Base-by-base conservation (phyloP, 1,139 yeast genomes). In the Candida anutae region DNA sequence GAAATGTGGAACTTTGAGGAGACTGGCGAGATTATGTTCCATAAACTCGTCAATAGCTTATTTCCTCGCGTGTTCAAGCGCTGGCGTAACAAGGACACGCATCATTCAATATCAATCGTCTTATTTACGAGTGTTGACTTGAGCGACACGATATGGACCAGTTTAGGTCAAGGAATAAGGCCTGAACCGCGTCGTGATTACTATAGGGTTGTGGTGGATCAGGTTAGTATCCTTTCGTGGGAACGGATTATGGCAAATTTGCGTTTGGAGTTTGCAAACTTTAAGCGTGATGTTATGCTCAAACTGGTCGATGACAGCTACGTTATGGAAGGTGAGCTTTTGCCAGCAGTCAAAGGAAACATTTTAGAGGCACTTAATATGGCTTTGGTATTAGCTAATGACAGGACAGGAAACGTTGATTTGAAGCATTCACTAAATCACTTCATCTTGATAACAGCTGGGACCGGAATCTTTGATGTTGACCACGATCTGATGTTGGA, bases 1-100 rank as follows among this genome's bases (percentile, higher is more conserved):
- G 99, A 93, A 46, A 93, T 90, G 96, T 93, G 97, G 94, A 87
- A 88, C 48, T 93, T 93, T 52, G 97, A 90, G 53, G 96, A 88
- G 46, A 82, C 81, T 41, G 98, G 98, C 1, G 97, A 88, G 46
- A 82, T 88, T 28, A 74, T 85, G 71, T 90, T 88, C 49, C 94
- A 88, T 50, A 87, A 87, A 51, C 74, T 93, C 43, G 85, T 93
- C 28, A 88, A 90, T 50, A 83, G 94, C 14, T 65, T 90, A 32
- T 75, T 93, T 34, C 98, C 99, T 0, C 82, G 79, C 36, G 80
- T 90, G 16, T 87, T 93, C 52, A 79, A 78, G 40, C 71, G 80
- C 33, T 90, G 97, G 97, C 69, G 88, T 38, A 78, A 78, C 22
- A 70, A 77, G 32, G 87, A 81, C 13, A 82, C 95, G 0, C 94